Evolutionary conservation across 106 monocot species (phyloP).

Genomic region (Apostasia ramifera): DNA sequence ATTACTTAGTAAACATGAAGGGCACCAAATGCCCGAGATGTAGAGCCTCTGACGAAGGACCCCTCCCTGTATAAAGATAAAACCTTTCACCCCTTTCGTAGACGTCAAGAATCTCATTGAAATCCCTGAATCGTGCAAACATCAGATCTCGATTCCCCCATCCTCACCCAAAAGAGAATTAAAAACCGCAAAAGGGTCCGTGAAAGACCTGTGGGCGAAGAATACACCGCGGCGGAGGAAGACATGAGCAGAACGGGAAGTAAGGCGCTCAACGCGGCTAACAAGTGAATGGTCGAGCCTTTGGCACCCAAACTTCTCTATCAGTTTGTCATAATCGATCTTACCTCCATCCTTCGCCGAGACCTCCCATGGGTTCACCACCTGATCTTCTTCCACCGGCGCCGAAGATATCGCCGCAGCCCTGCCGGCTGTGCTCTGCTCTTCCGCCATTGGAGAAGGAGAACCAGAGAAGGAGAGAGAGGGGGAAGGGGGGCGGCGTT

Average conservation of each 20-base stretch:
- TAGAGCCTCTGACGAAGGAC: constrained; percentile 90
- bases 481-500: too few species aligned
- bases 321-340: constrained; percentile 98
- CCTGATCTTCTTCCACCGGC: constrained; percentile 39
- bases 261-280: constrained; percentile 71
- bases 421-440: neutral
- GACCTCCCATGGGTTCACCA: constrained; percentile 95
- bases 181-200: neutral
- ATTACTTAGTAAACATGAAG: constrained; percentile 97
- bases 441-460: constrained; percentile 15
- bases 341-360: constrained; percentile 79
- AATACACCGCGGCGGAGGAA: constrained; percentile 98
- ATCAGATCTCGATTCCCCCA: neutral
- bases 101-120: constrained; percentile 77
- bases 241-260: constrained; percentile 68
- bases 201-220: constrained; percentile 79
- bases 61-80: constrained; percentile 88
- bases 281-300: constrained; percentile 49
- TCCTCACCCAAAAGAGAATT: neutral
- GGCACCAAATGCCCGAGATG: constrained; percentile 94
- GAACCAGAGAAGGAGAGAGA: too few species aligned
- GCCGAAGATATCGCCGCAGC: neutral
- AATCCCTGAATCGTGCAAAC: constrained; percentile 50
- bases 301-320: constrained; percentile 96
- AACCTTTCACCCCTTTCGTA: constrained; percentile 91